A percentile compares a stretch with the other conserved stretches of the same genome.
Evolutionary conservation across 1,284 basidiomycete species (phyloP).

Genomic region (Coniophora puteana): DNA sequence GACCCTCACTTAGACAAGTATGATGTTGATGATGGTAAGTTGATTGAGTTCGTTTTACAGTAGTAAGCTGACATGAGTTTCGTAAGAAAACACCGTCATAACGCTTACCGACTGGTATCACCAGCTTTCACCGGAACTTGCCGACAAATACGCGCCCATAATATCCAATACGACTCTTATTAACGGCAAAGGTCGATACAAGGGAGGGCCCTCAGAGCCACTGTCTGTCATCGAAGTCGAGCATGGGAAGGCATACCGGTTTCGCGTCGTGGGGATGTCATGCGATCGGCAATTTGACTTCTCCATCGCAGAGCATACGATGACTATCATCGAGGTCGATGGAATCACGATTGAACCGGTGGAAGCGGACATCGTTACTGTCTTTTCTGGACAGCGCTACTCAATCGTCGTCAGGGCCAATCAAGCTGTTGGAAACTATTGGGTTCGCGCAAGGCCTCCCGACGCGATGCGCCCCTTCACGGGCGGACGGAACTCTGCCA

Average conservation of each 20-base stretch:
- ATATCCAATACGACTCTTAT: conserved; percentile 21
- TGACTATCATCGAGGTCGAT: conserved; percentile 50
- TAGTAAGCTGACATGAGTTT: not conserved
- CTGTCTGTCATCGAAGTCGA: conserved; percentile 18
- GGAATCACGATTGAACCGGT: conserved; percentile 38
- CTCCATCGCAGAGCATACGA: conserved; percentile 36
- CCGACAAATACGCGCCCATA: too few species aligned
- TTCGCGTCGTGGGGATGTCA: conserved; percentile 31
- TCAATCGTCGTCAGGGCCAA: conserved; percentile 33
- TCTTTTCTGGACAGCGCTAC: conserved; percentile 40
- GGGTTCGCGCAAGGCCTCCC: conserved; percentile 37
- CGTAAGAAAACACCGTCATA: conserved; percentile 32
- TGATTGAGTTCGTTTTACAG: not conserved
- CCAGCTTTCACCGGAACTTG: too few species aligned
- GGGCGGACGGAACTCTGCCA: conserved; percentile 35
- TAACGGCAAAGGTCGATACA: conserved; percentile 21
- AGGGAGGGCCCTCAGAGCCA: conserved; percentile 8
- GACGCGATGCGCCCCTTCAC: too few species aligned
- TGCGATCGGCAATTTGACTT: conserved; percentile 35
- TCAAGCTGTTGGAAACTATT: conserved; percentile 37
- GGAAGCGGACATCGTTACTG: conserved; percentile 34
- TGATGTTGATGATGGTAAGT: conserved; percentile 37
- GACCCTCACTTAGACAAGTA: conserved; percentile 36
- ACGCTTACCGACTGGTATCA: conserved; percentile 36
- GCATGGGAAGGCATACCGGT: conserved; percentile 22